Percentiles rank a stretch among this genome's conserved stretches.
Evolutionary conservation across 2,329 filamentous ascomycete species (phyloP).

Genomic region (Beauveria scarabaeidicola): DNA sequence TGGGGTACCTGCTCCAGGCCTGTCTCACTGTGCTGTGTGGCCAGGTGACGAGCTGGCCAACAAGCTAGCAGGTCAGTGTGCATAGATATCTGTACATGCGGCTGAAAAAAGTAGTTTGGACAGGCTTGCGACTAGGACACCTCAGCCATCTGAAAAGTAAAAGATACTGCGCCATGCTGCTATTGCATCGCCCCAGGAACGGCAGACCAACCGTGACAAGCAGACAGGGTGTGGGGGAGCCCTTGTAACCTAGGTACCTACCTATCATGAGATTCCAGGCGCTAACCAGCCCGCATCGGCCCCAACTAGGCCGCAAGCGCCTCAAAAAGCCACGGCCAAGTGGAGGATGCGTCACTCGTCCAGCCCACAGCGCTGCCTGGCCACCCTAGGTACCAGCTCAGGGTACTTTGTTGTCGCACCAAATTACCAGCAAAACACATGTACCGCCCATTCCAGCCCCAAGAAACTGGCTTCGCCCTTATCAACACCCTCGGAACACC

Average conservation of each 20-base stretch:
- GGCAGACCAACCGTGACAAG: neutral
- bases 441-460: neutral
- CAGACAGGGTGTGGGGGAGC: slow-evolving; percentile 6
- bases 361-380: slow-evolving; percentile 5
- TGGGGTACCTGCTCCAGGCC: neutral
- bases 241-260: neutral
- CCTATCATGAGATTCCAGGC: too few relatives aligned
- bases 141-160: neutral
- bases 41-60: neutral
- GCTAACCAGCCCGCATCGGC: neutral
- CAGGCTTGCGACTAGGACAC: neutral
- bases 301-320: neutral
- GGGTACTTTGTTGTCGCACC: neutral
- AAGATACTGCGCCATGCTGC: neutral
- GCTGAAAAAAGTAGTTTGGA: neutral
- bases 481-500: slow-evolving; percentile 12
- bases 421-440: neutral
- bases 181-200: slow-evolving; percentile 11
- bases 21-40: neutral
- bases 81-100: slow-evolving; percentile 4
- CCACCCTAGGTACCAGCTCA: neutral
- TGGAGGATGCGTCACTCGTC: slow-evolving; percentile 12
- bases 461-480: slow-evolving; percentile 9
- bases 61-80: neutral
- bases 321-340: neutral